These are phyloP conservation scores for Amanita rimosa DNA, from an alignment of 768 basidiomycete species.

Conservation along the genomic window DNA sequence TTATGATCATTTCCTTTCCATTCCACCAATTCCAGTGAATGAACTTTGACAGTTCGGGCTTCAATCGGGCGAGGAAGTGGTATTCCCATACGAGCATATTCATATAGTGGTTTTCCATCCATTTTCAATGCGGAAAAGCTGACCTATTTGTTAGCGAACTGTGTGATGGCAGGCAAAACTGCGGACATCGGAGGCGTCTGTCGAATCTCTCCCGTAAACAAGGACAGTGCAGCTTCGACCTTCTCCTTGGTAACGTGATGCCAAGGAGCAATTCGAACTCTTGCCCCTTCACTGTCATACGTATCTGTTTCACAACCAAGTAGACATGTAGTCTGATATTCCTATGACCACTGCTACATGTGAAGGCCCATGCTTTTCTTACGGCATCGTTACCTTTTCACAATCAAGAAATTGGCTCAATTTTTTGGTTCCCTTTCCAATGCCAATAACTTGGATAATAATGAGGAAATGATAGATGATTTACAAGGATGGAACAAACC, in stretches of 20 bases:
- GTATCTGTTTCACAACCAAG: slow-evolving; percentile 93
- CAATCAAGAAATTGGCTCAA: slow-evolving; percentile 77
- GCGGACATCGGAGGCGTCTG: slow-evolving; percentile 88
- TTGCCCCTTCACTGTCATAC: slow-evolving; percentile 84
- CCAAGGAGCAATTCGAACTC: slow-evolving; percentile 71
- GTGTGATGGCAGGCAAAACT: slow-evolving; percentile 8
- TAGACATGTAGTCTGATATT: slow-evolving; percentile 84
- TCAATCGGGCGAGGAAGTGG: slow-evolving; percentile 95
- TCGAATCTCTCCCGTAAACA: slow-evolving; percentile 78
- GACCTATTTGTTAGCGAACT: slow-evolving; percentile 1
- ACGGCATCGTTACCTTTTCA: slow-evolving; percentile 52
- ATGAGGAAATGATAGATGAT: not conserved
- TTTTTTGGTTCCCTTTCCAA: slow-evolving; percentile 85
- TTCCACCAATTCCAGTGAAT: slow-evolving; percentile 65
- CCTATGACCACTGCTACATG: slow-evolving; percentile 32
- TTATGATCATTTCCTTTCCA: slow-evolving; percentile 72
- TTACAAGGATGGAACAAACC: slow-evolving; percentile 32
- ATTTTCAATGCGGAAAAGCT: slow-evolving; percentile 98
- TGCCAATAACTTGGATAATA: slow-evolving; percentile 59
- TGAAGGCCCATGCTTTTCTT: not conserved
- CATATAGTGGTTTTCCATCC: slow-evolving; percentile 92
- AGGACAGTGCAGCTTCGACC: slow-evolving; percentile 55
- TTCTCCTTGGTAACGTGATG: slow-evolving; percentile 71
- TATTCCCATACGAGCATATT: slow-evolving; percentile 86
- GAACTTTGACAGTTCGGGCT: slow-evolving; percentile 69